Evolutionary conservation across 2,329 filamentous ascomycete species (phyloP).

Genomic region (Fusarium ambrosium): DNA sequence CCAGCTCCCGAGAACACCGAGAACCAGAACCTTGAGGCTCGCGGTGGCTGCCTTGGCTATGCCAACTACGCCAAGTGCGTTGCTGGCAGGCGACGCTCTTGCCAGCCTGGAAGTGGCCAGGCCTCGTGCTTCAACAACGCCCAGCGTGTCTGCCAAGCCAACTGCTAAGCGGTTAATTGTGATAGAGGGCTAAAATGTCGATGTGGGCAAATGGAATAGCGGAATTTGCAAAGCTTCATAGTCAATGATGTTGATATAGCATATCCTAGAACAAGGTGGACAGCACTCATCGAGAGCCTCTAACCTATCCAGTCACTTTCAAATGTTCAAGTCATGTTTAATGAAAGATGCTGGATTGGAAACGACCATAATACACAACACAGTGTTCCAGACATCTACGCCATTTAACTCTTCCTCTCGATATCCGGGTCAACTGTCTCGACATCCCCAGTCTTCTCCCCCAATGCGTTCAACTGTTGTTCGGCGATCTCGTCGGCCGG

Average conservation of each 20-base stretch:
- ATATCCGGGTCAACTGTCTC: neutral
- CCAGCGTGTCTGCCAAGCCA: neutral
- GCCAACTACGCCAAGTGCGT: conserved; percentile 2
- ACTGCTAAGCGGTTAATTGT: neutral
- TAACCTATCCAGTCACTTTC: neutral
- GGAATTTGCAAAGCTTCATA: neutral
- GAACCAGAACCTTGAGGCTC: neutral
- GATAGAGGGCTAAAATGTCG: neutral
- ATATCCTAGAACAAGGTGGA: neutral
- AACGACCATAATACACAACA: neutral
- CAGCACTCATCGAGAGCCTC: neutral
- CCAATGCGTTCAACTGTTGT: conserved; percentile 46
- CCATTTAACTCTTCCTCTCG: neutral
- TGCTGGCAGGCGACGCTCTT: neutral
- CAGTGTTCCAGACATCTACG: neutral
- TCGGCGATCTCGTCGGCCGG: conserved; percentile 56
- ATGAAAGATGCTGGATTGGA: neutral
- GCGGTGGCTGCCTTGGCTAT: conserved; percentile 1
- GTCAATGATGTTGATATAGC: neutral
- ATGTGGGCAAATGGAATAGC: neutral
- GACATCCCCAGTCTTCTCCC: neutral
- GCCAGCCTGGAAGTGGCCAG: neutral
- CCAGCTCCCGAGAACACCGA: neutral
- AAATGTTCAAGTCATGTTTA: neutral
- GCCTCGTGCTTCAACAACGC: neutral